Conservation (phyloP, 805 yeast genomes). For the Wickerhamomyces bisporus region DNA sequence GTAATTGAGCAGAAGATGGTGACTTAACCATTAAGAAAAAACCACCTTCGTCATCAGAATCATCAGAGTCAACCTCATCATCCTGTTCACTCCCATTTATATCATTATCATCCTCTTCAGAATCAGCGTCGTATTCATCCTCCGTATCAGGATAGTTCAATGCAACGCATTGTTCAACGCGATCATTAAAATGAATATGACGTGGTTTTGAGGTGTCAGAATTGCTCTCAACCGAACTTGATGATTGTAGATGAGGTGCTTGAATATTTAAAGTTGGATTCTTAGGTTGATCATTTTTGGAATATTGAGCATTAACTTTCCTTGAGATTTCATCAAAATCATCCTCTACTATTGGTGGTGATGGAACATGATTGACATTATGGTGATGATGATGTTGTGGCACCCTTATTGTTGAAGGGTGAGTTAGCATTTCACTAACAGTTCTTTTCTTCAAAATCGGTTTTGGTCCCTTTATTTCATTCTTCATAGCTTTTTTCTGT, state of each 20-base stretch:
- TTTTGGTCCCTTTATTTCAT: conserved; percentile 41
- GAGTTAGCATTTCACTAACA: conserved; percentile 73
- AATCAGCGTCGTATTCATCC: conserved; percentile 18
- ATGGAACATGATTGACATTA: conserved; percentile 7
- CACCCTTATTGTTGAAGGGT: conserved; percentile 33
- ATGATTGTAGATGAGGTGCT: neutral
- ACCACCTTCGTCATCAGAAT: conserved; percentile 64
- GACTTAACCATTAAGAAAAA: conserved; percentile 54
- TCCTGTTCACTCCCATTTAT: conserved; percentile 22
- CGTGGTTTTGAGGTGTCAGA: conserved; percentile 28
- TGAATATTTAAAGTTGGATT: neutral
- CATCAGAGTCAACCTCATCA: conserved; percentile 26
- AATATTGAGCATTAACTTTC: conserved; percentile 24
- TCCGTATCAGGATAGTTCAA: conserved; percentile 29
- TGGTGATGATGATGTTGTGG: conserved; percentile 19
- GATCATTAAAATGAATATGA: conserved; percentile 88
- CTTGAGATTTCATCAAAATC: conserved; percentile 22
- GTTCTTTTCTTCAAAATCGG: conserved; percentile 88
- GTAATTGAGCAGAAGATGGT: conserved; percentile 29
- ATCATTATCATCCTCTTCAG: conserved; percentile 18
- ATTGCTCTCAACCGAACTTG: neutral
- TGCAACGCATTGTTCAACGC: conserved; percentile 92
- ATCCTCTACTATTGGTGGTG: conserved; percentile 24
- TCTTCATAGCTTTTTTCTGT: conserved; percentile 9
- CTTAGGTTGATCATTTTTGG: no score